phyloP scores from a whole-genome alignment of 2,329 filamentous ascomycete species.

The Epichloe elymi region DNA sequence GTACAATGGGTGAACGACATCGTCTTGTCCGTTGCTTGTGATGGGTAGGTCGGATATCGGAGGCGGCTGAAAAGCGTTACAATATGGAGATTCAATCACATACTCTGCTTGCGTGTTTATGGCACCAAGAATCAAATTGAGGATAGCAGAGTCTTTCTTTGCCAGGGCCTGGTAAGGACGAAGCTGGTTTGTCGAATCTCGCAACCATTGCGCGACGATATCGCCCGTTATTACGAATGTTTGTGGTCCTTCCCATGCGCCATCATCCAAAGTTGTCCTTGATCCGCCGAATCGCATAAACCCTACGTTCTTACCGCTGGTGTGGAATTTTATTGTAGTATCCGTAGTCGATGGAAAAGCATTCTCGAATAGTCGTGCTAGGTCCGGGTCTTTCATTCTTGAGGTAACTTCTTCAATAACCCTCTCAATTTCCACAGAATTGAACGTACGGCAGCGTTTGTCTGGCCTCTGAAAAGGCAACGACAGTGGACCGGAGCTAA shows the following conservation, averaged over 20 bases:
- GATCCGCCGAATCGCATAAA: slow-evolving; percentile 22
- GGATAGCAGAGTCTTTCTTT: slow-evolving; percentile 65
- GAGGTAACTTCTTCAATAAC: slow-evolving; percentile 74
- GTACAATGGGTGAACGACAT: slow-evolving; percentile 74
- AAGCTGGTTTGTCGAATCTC: slow-evolving; percentile 88
- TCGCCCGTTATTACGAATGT: slow-evolving; percentile 90
- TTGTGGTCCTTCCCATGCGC: slow-evolving; percentile 70
- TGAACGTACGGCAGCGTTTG: slow-evolving; percentile 74
- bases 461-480: slow-evolving; percentile 81
- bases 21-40: slow-evolving; percentile 67
- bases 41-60: slow-evolving; percentile 62
- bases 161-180: slow-evolving; percentile 79
- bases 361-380: slow-evolving; percentile 89
- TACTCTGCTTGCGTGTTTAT: slow-evolving; percentile 96
- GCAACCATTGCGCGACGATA: slow-evolving; percentile 85
- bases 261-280: slow-evolving; percentile 29
- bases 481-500: slow-evolving; percentile 63
- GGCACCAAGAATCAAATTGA: slow-evolving; percentile 72
- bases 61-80: slow-evolving; percentile 95
- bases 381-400: slow-evolving; percentile 70
- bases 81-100: slow-evolving; percentile 89
- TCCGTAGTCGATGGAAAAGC: slow-evolving; percentile 78
- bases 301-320: slow-evolving; percentile 38
- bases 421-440: slow-evolving; percentile 72
- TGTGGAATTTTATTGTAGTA: slow-evolving; percentile 81